Evolutionary conservation across 164 flowering plant species (phyloP).

Genomic region (Malania oleifera): DNA sequence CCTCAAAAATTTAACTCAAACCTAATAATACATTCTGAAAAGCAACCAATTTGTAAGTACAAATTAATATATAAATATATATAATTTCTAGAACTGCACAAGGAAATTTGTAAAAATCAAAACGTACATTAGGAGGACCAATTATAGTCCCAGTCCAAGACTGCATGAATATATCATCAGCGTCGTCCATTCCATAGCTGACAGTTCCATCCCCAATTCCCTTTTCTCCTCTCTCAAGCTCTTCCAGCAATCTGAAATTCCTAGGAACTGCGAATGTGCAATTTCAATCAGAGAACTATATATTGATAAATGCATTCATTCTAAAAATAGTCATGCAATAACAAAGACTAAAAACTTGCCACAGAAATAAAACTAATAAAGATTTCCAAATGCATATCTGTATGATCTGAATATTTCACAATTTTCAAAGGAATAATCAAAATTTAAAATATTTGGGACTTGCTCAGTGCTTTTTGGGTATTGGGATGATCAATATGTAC

Average conservation of each 20-base stretch:
- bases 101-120: background rate
- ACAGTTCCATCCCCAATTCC: conserved; percentile 83
- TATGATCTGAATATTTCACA: too few relatives aligned
- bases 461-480: too few relatives aligned
- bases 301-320: too few relatives aligned
- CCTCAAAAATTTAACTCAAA: too few relatives aligned
- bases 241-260: conserved; percentile 69
- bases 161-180: conserved; percentile 66
- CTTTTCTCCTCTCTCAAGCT: conserved; percentile 74
- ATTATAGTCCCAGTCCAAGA: conserved; percentile 81
- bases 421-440: too few relatives aligned
- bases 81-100: background rate
- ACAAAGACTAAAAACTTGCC: background rate
- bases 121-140: conserved; percentile 59
- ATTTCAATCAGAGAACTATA: background rate
- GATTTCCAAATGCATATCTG: too few relatives aligned
- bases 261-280: conserved; percentile 50
- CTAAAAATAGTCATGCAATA: too few relatives aligned
- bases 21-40: too few relatives aligned
- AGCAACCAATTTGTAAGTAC: too few relatives aligned
- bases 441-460: too few relatives aligned
- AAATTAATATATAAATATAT: background rate
- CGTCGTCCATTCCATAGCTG: conserved; percentile 84
- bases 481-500: too few relatives aligned
- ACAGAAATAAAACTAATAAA: background rate